A percentile compares a stretch with the other conserved stretches of the same genome.
phyloP scores from a whole-genome alignment of 371 early-diverging fungal species.

The Amoeboaphelidium occidentale region DNA sequence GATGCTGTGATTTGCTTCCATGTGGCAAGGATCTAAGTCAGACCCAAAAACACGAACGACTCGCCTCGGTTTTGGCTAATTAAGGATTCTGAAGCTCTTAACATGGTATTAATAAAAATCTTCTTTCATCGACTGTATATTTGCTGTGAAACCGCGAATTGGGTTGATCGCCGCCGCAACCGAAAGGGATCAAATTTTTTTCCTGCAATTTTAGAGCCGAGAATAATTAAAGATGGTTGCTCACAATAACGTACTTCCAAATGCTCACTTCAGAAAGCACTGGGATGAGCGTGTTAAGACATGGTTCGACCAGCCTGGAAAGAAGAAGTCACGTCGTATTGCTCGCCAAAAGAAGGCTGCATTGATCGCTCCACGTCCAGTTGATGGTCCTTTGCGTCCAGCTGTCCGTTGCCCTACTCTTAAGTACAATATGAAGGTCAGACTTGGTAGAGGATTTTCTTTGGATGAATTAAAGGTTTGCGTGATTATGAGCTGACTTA shows the following conservation, averaged over 20 bases:
- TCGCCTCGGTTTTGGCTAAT: no score
- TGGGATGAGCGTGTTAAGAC: slow-evolving; percentile 93
- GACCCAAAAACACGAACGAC: no score
- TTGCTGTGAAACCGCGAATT: no score
- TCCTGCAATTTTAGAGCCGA: no score
- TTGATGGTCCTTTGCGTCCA: slow-evolving; percentile 91
- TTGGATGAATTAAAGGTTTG: slow-evolving; percentile 87
- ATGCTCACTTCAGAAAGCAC: slow-evolving; percentile 97
- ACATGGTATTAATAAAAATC: no score
- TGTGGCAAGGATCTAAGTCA: no score
- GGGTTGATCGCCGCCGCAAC: no score
- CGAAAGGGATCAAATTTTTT: no score
- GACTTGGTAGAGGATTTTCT: slow-evolving; percentile 97
- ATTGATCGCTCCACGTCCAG: slow-evolving; percentile 84
- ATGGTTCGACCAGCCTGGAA: slow-evolving; percentile 98
- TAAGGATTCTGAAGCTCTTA: no score
- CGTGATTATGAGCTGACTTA: background rate
- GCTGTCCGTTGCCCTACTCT: slow-evolving; percentile 93
- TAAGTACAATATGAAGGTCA: slow-evolving; percentile 96
- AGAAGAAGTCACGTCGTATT: slow-evolving; percentile 70
- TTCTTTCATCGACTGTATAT: no score
- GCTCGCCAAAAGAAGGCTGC: slow-evolving; percentile 87
- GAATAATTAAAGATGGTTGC: slow-evolving; percentile 6
- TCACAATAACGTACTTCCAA: slow-evolving; percentile 97
- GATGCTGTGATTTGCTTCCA: no score